phyloP scores from a whole-genome alignment of 1,284 basidiomycete genomes.

The Stygiomarasmius scandens region DNA sequence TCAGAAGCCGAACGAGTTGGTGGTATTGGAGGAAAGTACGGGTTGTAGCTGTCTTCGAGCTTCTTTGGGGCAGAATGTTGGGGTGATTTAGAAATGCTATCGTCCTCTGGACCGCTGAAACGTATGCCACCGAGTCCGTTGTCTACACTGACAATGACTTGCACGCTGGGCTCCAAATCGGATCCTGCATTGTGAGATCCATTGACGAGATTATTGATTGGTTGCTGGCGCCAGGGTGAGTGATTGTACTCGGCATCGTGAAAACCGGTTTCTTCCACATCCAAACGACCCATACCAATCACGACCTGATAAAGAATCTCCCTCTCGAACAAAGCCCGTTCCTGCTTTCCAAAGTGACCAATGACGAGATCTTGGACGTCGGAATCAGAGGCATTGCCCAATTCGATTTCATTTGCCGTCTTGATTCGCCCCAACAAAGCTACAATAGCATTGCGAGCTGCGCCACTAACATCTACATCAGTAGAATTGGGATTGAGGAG shows the following conservation, averaged over 20 bases:
- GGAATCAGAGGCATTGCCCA: slow-evolving; percentile 5
- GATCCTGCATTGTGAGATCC: background rate
- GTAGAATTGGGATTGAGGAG: slow-evolving; percentile 86
- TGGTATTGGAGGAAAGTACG: slow-evolving; percentile 43
- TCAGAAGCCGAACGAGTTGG: slow-evolving; percentile 5
- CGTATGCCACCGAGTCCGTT: background rate
- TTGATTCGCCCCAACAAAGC: slow-evolving; percentile 72
- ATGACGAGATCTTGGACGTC: slow-evolving; percentile 28
- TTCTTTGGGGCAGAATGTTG: slow-evolving; percentile 11
- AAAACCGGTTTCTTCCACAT: slow-evolving; percentile 45
- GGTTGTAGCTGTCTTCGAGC: slow-evolving; percentile 32
- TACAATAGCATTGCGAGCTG: slow-evolving; percentile 78
- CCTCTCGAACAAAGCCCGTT: slow-evolving; percentile 70
- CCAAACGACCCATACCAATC: slow-evolving; percentile 84
- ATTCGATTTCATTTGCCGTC: slow-evolving; percentile 11
- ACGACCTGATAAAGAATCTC: slow-evolving; percentile 86
- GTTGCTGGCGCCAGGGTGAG: background rate
- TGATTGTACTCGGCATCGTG: slow-evolving; percentile 17
- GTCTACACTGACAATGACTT: slow-evolving; percentile 6
- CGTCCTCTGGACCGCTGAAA: slow-evolving; percentile 8
- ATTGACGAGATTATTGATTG: background rate
- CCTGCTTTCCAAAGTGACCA: slow-evolving; percentile 55
- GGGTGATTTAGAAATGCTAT: background rate
- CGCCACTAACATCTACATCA: slow-evolving; percentile 69
- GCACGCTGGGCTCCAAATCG: background rate